Evolutionary conservation across 2,329 filamentous ascomycete species (phyloP), one percentile per base, ranked within the genome.

Genomic region (Clonostachys rosea): DNA sequence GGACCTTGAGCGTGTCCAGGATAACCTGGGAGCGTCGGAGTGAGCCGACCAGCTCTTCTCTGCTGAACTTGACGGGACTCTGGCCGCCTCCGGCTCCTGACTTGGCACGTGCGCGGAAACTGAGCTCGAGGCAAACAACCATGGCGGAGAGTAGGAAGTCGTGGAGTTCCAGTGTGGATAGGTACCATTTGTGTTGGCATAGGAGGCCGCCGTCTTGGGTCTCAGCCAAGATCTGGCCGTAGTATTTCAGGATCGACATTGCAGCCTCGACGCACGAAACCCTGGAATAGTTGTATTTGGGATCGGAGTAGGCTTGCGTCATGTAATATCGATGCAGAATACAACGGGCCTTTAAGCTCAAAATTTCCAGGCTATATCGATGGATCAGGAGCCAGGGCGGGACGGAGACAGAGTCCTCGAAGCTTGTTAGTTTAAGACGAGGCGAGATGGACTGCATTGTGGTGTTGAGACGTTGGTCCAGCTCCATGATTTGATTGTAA

Each of bases 291-390:
- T 30, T 30, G 24, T 30, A 30, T 30, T 10, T 10, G 2, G 24
- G 24, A 10, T 30, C 24, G 24, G 24, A 30, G 24, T 30, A 30
- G 24, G 24, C 24, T 52, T 75, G 76, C 11, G 68, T 63, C 12
- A 81, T 62, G 55, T 77, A 79, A 4, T 73, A 70, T 7, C 79
- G 68, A 55, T 82, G 79, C 20, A 82, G 63, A 20, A 83, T 74
- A 52, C 76, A 79, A 6, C 75, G 70, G 52, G 67, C 68, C 58
- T 82, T 82, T 47, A 79, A 72, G 54, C 75, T 79, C 34, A 82
- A 59, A 7, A 74, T 62, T 4, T 68, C 69, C 5, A 82, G 59
- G 2, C 75, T 76, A 47, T 78, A 79, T 5, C 77, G 68, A 53
- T 82, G 77, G 24, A 80, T 70, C 14, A 81, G 51, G 13, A 64